These are phyloP conservation scores for Stemphylium beticola DNA, from an alignment of 2,329 filamentous ascomycete genomes.

Conservation along the genomic window DNA sequence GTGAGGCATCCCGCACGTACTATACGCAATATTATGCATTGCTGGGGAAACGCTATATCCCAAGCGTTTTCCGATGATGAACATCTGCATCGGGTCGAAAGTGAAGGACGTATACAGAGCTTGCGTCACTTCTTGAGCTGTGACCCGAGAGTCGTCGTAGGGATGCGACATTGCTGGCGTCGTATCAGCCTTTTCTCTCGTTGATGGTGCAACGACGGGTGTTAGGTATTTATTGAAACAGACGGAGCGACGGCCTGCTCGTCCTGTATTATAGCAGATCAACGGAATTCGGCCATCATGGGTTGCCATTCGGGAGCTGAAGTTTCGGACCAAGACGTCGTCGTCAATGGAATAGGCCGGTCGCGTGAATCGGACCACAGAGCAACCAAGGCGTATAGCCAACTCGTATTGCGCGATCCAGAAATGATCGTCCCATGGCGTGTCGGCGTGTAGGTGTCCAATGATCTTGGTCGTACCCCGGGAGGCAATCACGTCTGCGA, in stretches of 20 bases:
- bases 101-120: slow-evolving; percentile 71
- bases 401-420: slow-evolving; percentile 65
- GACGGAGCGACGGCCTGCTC: slow-evolving; percentile 67
- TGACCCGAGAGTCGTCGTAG: slow-evolving; percentile 59
- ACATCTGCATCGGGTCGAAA: slow-evolving; percentile 72
- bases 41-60: slow-evolving; percentile 76
- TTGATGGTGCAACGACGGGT: slow-evolving; percentile 61
- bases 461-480: slow-evolving; percentile 68
- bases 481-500: slow-evolving; percentile 58
- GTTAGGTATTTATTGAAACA: slow-evolving; percentile 71
- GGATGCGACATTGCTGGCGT: slow-evolving; percentile 11
- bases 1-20: slow-evolving; percentile 71
- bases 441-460: slow-evolving; percentile 58
- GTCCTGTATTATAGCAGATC: slow-evolving; percentile 70
- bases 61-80: slow-evolving; percentile 75
- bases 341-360: slow-evolving; percentile 65
- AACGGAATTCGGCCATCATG: slow-evolving; percentile 59
- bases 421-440: slow-evolving; percentile 63
- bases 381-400: slow-evolving; percentile 64
- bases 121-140: slow-evolving; percentile 67
- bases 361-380: slow-evolving; percentile 67
- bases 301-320: slow-evolving; percentile 59
- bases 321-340: slow-evolving; percentile 65
- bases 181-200: slow-evolving; percentile 38
- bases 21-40: slow-evolving; percentile 76